Evolutionary conservation across 495 filamentous ascomycete species (phyloP).

Genomic region (Trichoderma asperelloides): DNA sequence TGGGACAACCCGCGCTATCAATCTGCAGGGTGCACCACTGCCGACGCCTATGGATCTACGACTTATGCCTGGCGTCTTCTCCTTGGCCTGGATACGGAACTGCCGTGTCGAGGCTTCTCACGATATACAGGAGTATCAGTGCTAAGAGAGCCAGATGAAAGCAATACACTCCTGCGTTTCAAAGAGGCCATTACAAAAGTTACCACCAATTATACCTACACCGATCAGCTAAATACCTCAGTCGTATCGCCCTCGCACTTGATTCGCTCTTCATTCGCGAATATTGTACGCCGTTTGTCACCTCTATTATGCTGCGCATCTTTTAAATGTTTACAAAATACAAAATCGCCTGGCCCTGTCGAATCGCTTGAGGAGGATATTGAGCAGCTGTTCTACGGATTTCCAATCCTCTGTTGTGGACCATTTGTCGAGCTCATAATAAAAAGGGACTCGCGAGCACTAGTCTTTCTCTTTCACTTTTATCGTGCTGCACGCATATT

Average conservation of each 20-base stretch:
- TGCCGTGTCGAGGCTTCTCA: not conserved
- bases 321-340: not conserved
- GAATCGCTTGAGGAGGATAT: not conserved
- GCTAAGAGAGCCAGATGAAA: not conserved
- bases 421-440: not conserved
- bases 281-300: not conserved
- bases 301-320: not conserved
- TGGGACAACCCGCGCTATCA: conserved; percentile 9
- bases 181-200: not conserved
- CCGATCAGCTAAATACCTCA: not conserved
- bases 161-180: not conserved
- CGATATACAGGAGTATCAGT: not conserved
- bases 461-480: not conserved
- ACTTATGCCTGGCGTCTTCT: not conserved
- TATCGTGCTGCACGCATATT: not conserved
- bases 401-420: not conserved
- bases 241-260: not conserved
- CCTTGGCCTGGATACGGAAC: not conserved
- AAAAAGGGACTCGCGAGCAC: not conserved
- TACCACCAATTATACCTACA: not conserved
- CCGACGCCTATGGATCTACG: not conserved
- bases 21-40: not conserved
- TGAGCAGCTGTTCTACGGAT: not conserved
- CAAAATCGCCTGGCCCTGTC: not conserved
- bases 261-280: not conserved